Base-by-base conservation (phyloP, 2,329 filamentous ascomycete species). In the Immersiporthe knoxdaviesiana region DNA sequence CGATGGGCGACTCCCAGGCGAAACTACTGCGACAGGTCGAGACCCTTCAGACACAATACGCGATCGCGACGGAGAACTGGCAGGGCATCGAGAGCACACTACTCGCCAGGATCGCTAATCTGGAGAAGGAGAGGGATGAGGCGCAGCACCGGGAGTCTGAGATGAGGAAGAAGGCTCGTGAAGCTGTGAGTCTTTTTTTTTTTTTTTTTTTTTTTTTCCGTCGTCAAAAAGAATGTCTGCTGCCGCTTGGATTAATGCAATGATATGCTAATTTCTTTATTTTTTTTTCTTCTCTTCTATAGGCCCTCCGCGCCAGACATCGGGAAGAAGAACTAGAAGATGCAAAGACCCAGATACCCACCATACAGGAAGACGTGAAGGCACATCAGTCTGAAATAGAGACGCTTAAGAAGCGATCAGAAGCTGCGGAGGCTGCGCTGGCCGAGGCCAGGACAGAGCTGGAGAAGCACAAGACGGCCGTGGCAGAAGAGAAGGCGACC, bases 21-120 rank as follows among this genome's bases (percentile, higher is more conserved):
- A 98, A 97, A 78, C 84, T 98, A 54, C 84, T 98, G 58, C 90
- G 96, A 54, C 97, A 99, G 79, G 92, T 99, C 66, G 96, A 99
- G 81, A 97, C 93, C 0, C 82, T 99, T 50, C 96, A 99, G 79
- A 96, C 92, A 8, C 97, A 99, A 78, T 97, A 99, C 79, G 90
- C 94, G 0, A 90, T 97, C 67, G 96, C 96, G 1, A 96, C 93
- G 74, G 93, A 97, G 76, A 99, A 99, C 75, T 99, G 97, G 96
- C 94, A 97, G 77, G 93, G 94, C 0, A 97, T 99, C 71, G 95
- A 99, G 79, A 88, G 92, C 12, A 97, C 92, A 2, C 81, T 99
- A 41, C 87, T 95, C 64, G 89, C 92, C 30, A 88, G 94, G 68
- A 86, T 96, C 14, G 86, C 90, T 4, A 90, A 84, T 63, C 83